These are phyloP conservation scores for Cupressus sempervirens DNA, from an alignment of 75 land plant species.

Conservation along the genomic window DNA sequence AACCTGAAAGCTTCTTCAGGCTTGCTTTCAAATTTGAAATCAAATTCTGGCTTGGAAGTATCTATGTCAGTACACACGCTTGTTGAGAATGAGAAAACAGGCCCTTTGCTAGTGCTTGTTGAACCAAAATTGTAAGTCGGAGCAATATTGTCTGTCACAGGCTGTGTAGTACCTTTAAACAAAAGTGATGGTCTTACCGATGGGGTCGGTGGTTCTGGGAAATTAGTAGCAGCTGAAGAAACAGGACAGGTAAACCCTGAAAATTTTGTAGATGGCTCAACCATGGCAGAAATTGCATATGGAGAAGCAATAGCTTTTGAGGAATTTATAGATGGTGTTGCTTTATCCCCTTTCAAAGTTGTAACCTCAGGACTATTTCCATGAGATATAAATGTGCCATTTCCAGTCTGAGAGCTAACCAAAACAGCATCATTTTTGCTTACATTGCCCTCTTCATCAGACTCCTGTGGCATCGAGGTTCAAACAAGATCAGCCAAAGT, in stretches of 20 bases:
- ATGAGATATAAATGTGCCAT: background rate
- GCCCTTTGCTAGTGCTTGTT: background rate
- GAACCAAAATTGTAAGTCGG: conserved; percentile 10
- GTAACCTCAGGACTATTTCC: background rate
- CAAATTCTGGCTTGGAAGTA: conserved; percentile 2
- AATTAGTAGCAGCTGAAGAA: background rate
- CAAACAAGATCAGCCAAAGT: background rate
- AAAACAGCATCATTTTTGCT: background rate
- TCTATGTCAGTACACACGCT: background rate
- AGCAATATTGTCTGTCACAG: background rate
- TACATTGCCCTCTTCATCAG: conserved; percentile 11
- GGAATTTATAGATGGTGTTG: background rate
- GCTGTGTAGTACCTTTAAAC: background rate
- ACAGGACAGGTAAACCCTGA: conserved; percentile 12
- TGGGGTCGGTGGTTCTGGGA: conserved; percentile 10
- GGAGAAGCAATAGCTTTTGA: background rate
- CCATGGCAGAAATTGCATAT: background rate
- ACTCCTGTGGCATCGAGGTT: background rate
- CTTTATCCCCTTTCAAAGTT: background rate
- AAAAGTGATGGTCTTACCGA: background rate
- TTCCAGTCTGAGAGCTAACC: background rate
- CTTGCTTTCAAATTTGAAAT: conserved; percentile 14
- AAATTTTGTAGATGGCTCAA: background rate
- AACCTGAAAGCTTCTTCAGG: conserved; percentile 13
- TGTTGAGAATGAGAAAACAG: conserved; percentile 9